phyloP scores from a whole-genome alignment of 306 rosid genomes.

The Citrullus amarus region DNA sequence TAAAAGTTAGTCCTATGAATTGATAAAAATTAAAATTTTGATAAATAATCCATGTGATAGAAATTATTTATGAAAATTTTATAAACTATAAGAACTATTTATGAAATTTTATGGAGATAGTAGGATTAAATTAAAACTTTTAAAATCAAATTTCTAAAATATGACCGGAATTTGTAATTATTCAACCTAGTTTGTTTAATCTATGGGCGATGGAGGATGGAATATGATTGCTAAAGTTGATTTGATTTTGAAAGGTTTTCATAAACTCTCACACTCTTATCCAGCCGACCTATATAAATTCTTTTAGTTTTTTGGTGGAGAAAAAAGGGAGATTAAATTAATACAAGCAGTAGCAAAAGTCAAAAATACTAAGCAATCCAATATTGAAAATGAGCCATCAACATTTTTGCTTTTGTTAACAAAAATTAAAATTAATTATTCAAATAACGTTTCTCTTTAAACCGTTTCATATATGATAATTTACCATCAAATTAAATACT shows the following conservation, averaged over 20 bases:
- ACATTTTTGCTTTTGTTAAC: not conserved
- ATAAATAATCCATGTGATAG: too few relatives aligned
- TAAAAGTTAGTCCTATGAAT: too few relatives aligned
- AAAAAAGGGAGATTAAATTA: not conserved
- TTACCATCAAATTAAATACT: not conserved
- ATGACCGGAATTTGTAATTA: too few relatives aligned
- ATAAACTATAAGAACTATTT: too few relatives aligned
- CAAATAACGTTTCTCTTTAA: not conserved
- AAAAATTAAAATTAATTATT: too few relatives aligned
- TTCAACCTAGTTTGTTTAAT: not conserved
- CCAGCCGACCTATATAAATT: not conserved
- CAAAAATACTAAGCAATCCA: not conserved
- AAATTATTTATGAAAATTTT: too few relatives aligned
- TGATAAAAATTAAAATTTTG: too few relatives aligned
- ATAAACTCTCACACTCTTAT: not conserved
- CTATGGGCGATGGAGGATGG: not conserved
- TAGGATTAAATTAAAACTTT: too few relatives aligned
- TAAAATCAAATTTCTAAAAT: too few relatives aligned
- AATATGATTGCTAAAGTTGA: not conserved
- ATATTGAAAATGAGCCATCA: not conserved
- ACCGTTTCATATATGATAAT: not conserved
- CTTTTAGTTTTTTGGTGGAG: too few relatives aligned
- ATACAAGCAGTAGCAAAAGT: not conserved
- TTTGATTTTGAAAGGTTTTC: not conserved
- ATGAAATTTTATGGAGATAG: too few relatives aligned